Evolutionary conservation across 2,329 filamentous ascomycete genomes (phyloP).

Genomic region (Botryosphaeria dothidea): DNA sequence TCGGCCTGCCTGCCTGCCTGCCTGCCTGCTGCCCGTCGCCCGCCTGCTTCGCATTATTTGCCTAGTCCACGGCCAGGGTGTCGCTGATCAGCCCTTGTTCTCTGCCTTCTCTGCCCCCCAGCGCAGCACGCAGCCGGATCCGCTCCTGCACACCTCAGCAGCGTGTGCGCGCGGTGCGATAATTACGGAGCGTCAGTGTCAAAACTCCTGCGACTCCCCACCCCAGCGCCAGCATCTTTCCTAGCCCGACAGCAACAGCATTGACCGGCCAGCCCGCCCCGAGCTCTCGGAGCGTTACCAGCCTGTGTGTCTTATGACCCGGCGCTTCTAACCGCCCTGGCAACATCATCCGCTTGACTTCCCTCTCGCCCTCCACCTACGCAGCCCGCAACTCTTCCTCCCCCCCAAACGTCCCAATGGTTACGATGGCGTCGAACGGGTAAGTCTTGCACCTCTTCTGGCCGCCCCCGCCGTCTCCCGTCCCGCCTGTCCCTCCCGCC

Average conservation of each 20-base stretch:
- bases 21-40: neutral
- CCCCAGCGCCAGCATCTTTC: slow-evolving; percentile 12
- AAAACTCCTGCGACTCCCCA: slow-evolving; percentile 10
- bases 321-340: slow-evolving; percentile 17
- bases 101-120: too few species aligned
- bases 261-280: slow-evolving; percentile 17
- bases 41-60: neutral
- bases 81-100: slow-evolving; percentile 12
- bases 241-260: slow-evolving; percentile 16
- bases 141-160: slow-evolving; percentile 10
- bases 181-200: slow-evolving; percentile 12
- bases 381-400: neutral
- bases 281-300: slow-evolving; percentile 17
- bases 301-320: slow-evolving; percentile 10
- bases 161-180: slow-evolving; percentile 8
- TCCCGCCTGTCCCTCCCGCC: neutral
- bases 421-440: slow-evolving; percentile 47
- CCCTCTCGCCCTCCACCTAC: slow-evolving; percentile 11
- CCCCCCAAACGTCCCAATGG: slow-evolving; percentile 33
- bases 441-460: slow-evolving; percentile 30
- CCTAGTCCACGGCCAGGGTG: neutral
- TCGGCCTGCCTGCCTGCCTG: neutral
- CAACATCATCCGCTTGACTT: slow-evolving; percentile 6
- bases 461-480: neutral
- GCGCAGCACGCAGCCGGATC: slow-evolving; percentile 7